Percentiles rank a stretch among this genome's conserved stretches.
Evolutionary conservation across 805 yeast genomes (phyloP).

Genomic region (Naumovozyma castellii): DNA sequence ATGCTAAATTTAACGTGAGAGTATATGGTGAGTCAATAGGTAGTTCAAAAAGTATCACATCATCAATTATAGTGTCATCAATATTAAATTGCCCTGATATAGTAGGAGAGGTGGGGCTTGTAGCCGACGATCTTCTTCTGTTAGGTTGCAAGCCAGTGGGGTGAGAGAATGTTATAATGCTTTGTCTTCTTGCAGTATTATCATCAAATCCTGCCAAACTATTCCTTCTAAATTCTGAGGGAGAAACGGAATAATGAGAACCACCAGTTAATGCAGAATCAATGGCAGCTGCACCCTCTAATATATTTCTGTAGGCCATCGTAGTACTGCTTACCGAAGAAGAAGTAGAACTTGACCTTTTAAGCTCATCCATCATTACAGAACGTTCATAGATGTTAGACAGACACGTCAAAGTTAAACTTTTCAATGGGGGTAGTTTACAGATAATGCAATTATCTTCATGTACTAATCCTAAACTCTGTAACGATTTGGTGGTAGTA

Average conservation of each 20-base stretch:
- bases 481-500: background rate
- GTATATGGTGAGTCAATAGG: constrained; percentile 5
- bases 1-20: constrained; percentile 9
- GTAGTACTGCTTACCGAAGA: background rate
- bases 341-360: background rate
- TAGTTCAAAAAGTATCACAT: constrained; percentile 6
- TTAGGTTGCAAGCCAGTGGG: background rate
- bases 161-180: constrained; percentile 10
- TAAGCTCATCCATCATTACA: background rate
- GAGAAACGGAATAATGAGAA: constrained; percentile 13
- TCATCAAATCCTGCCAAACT: constrained; percentile 18
- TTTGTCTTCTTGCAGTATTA: constrained; percentile 15
- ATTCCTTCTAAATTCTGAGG: constrained; percentile 17
- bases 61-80: constrained; percentile 6
- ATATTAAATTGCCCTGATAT: constrained; percentile 1
- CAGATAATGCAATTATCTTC: constrained; percentile 8
- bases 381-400: background rate
- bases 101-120: constrained; percentile 3
- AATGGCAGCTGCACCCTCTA: background rate
- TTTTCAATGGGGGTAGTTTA: constrained; percentile 7
- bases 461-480: constrained; percentile 3
- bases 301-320: background rate
- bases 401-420: constrained; percentile 4
- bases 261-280: background rate
- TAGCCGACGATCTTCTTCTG: constrained; percentile 12